Evolutionary conservation across 805 yeast genomes (phyloP).

Genomic region (Isabelozyma gotoi): DNA sequence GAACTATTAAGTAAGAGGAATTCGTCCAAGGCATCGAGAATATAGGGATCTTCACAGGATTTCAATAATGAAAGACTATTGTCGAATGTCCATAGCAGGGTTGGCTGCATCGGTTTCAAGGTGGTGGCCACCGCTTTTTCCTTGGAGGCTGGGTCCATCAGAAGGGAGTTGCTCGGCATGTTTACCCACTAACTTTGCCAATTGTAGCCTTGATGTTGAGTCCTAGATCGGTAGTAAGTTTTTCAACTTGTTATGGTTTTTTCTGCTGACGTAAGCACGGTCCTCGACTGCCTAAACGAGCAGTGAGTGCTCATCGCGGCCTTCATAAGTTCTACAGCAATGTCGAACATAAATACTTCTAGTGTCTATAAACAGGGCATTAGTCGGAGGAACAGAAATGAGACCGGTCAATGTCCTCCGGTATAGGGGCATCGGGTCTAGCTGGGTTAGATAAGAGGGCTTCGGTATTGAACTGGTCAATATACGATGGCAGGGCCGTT

Average conservation of each 20-base stretch:
- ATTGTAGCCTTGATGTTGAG: neutral
- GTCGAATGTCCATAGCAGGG: conserved; percentile 40
- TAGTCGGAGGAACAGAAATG: neutral
- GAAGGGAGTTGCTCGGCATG: neutral
- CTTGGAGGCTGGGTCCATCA: neutral
- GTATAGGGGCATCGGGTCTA: conserved; percentile 11
- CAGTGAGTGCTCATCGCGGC: neutral
- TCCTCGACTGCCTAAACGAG: neutral
- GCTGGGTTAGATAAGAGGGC: conserved; percentile 3
- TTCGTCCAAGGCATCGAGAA: conserved; percentile 39
- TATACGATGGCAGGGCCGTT: conserved; percentile 8
- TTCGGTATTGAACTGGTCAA: conserved; percentile 3
- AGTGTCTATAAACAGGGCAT: too few relatives aligned
- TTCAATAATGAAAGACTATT: conserved; percentile 34
- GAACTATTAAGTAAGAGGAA: conserved; percentile 32
- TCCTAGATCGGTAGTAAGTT: neutral
- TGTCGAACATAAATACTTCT: too few relatives aligned
- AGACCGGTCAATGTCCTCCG: conserved; percentile 6
- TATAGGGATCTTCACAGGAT: conserved; percentile 27
- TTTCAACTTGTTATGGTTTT: neutral
- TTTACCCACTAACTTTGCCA: neutral
- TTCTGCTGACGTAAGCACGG: neutral
- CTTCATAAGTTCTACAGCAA: too few relatives aligned
- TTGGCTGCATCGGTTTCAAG: conserved; percentile 32
- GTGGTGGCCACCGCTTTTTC: neutral